These are phyloP conservation scores for Capronia epimyces DNA, from an alignment of 2,329 filamentous ascomycete genomes.

Conservation along the genomic window DNA sequence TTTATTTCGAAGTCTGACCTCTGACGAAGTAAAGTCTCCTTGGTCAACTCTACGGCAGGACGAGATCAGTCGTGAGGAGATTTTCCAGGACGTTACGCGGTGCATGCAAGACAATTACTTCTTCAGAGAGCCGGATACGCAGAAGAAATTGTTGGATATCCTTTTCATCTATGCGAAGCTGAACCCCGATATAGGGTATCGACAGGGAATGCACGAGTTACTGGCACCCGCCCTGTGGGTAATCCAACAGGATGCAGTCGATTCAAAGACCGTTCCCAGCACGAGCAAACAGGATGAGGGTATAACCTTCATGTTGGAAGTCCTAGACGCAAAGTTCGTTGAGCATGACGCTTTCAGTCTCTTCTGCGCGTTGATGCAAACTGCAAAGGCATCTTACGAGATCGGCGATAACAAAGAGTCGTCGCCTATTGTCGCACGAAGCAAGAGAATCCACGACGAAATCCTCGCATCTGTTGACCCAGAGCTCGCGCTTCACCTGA, in stretches of 20 bases:
- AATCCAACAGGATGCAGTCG: constrained; percentile 72
- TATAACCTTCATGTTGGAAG: constrained; percentile 51
- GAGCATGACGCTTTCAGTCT: constrained; percentile 89
- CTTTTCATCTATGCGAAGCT: constrained; percentile 93
- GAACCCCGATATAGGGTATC: constrained; percentile 79
- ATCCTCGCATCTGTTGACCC: constrained; percentile 73
- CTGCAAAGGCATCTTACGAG: constrained; percentile 81
- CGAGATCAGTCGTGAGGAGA: constrained; percentile 77
- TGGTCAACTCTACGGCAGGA: constrained; percentile 85
- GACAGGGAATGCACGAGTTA: constrained; percentile 98
- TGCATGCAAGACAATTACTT: constrained; percentile 85
- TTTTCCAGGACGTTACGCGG: constrained; percentile 87
- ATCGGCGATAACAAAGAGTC: constrained; percentile 50
- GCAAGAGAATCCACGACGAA: constrained; percentile 78
- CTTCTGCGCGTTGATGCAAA: constrained; percentile 83
- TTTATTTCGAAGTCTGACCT: constrained; percentile 28
- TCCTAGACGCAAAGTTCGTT: constrained; percentile 66
- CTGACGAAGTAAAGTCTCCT: constrained; percentile 66
- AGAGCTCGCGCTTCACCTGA: constrained; percentile 75
- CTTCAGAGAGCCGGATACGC: constrained; percentile 74
- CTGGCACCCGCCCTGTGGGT: constrained; percentile 84
- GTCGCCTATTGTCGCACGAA: constrained; percentile 76
- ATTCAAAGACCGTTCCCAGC: constrained; percentile 39
- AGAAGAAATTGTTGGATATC: constrained; percentile 77
- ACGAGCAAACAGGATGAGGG: constrained; percentile 39